A percentile compares a stretch with the other conserved stretches of the same genome.
These are phyloP conservation scores for Choricystis sp. DNA, from an alignment of 139 green algal genomes.

Conservation along the genomic window DNA sequence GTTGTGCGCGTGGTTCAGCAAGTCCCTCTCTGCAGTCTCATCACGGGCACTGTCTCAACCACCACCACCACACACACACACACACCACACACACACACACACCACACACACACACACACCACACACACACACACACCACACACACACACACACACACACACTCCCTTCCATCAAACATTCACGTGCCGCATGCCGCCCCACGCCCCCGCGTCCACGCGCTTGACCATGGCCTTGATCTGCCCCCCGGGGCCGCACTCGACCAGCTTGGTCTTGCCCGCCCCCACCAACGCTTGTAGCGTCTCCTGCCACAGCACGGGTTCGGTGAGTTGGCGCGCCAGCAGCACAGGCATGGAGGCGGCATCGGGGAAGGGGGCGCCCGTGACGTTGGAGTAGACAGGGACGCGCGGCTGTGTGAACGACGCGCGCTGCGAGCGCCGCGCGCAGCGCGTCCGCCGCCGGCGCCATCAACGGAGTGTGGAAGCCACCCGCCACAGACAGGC, in stretches of 20 bases:
- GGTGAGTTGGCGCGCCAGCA: slow-evolving; percentile 74
- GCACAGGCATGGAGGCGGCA: slow-evolving; percentile 25
- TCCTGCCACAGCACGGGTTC: slow-evolving; percentile 64
- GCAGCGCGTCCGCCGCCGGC: slow-evolving; percentile 42
- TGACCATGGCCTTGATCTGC: slow-evolving; percentile 92
- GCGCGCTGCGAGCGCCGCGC: slow-evolving; percentile 42
- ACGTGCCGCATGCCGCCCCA: slow-evolving; percentile 59
- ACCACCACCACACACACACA: too few species aligned
- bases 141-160: too few species aligned
- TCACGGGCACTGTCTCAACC: too few species aligned
- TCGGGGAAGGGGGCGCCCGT: slow-evolving; percentile 50
- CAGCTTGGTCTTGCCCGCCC: slow-evolving; percentile 39
- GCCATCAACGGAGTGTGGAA: slow-evolving; percentile 86
- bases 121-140: too few species aligned
- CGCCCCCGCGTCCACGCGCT: slow-evolving; percentile 45
- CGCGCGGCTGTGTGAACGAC: slow-evolving; percentile 39
- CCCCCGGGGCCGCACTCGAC: slow-evolving; percentile 72
- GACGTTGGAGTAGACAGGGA: slow-evolving; percentile 81
- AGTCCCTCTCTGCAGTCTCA: too few species aligned
- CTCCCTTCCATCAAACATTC: slow-evolving; percentile 12
- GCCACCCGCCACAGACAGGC: slow-evolving; percentile 63
- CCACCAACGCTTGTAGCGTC: slow-evolving; percentile 29
- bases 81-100: too few species aligned
- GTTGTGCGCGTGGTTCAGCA: too few species aligned
- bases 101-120: too few species aligned